Evolutionary conservation across 2,329 filamentous ascomycete species (phyloP).

Genomic region (Tricladium varicosporioides): DNA sequence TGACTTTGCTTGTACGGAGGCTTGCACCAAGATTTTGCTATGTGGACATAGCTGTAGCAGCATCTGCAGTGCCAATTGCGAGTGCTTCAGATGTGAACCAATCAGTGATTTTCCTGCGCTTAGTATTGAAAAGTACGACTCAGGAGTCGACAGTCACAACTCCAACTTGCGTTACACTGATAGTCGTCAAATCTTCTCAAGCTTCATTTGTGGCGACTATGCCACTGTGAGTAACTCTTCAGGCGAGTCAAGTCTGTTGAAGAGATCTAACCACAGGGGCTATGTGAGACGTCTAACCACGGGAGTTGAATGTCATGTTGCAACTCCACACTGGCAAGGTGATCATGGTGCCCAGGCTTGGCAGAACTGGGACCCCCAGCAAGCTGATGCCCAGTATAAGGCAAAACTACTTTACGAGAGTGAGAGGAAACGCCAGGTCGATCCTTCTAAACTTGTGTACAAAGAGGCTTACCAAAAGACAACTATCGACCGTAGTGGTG

Average conservation of each 20-base stretch:
- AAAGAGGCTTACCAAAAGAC: neutral
- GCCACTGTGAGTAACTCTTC: neutral
- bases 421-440: neutral
- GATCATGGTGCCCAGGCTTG: neutral
- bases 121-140: neutral
- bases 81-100: constrained; percentile 18
- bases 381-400: neutral
- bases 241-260: neutral
- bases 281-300: neutral
- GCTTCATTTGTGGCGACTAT: neutral
- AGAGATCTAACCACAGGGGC: neutral
- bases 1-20: constrained; percentile 22
- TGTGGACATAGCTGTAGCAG: constrained; percentile 33
- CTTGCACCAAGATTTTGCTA: constrained; percentile 21
- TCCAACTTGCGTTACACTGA: neutral
- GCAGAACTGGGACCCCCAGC: constrained; percentile 7
- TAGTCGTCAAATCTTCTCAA: neutral
- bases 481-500: neutral
- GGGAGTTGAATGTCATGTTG: neutral
- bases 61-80: constrained; percentile 25
- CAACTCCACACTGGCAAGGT: neutral
- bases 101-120: neutral
- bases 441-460: neutral
- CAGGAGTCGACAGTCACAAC: neutral
- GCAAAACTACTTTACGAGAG: neutral